A percentile compares a stretch with the other conserved stretches of the same genome.
Evolutionary conservation across 108 stramenopile species (phyloP).

Genomic region (Cyclotella choctawhatcheeana): DNA sequence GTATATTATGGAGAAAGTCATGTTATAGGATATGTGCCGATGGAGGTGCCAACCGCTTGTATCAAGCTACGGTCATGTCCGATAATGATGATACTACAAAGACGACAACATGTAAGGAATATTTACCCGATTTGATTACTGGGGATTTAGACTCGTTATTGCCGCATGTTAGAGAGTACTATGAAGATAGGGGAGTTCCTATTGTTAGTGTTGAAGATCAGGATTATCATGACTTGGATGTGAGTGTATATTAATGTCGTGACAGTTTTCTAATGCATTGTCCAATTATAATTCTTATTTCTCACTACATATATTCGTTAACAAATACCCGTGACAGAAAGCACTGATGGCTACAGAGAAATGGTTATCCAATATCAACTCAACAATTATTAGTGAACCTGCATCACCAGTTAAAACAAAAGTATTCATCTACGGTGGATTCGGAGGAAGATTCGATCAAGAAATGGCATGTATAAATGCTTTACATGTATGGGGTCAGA

Average conservation of each 20-base stretch:
- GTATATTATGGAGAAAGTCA: constrained; percentile 65
- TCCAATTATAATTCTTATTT: no score
- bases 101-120: constrained; percentile 8
- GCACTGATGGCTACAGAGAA: constrained; percentile 51
- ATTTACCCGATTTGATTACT: constrained; percentile 82
- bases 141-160: constrained; percentile 94
- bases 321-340: constrained; percentile 30
- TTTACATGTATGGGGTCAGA: constrained; percentile 64
- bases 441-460: constrained; percentile 90
- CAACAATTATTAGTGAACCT: not conserved
- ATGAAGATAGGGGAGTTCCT: constrained; percentile 54
- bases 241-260: constrained; percentile 23
- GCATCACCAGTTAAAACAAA: constrained; percentile 22
- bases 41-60: constrained; percentile 95
- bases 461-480: constrained; percentile 85
- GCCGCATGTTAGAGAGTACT: constrained; percentile 68
- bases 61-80: constrained; percentile 51
- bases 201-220: constrained; percentile 72
- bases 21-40: constrained; percentile 89
- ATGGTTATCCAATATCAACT: constrained; percentile 37
- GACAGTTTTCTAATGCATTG: not conserved
- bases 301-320: no score
- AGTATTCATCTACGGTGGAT: constrained; percentile 76
- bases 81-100: constrained; percentile 12
- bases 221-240: constrained; percentile 93